Base-by-base conservation (phyloP, 768 basidiomycete species). In the Lactifluus pinguis region DNA sequence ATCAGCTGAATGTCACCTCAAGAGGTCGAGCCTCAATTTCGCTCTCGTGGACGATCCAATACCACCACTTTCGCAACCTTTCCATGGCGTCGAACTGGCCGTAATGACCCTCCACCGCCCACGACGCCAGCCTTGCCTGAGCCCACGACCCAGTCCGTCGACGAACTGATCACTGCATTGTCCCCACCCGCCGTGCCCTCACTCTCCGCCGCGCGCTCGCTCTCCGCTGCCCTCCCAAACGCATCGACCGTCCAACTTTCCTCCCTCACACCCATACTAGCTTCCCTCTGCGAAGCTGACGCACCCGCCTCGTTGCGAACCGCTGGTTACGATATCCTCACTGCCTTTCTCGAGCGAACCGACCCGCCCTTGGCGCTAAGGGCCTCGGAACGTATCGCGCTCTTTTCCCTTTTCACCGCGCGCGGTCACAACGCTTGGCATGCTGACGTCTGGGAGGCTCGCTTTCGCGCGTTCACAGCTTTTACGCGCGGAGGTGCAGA, bases 251-350 rank as follows among this genome's bases (percentile, higher is more conserved):
- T 65, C 25, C 45, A 74, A 41, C 72, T 77, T 29, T 74, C 80
- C 29, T 61, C 69, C n/a, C 72, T 90, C 14, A 80, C 78, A 56
- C 83, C 85, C 14, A 77, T 91, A 55, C 74, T 89, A 2, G 76
- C 77, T 7, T 76, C 80, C 1, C 75, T 91, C 11, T 90, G 89
- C 68, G 70, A 75, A 42, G 55, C 72, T 6, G 76, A 81, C 17
- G 76, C 79, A 0, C 86, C 87, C 1, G 62, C 76, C 0, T 72
- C 82, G 0, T 63, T 90, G 4, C 87, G 88, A 67, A 80, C 80
- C 8, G 79, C 83, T 0, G 89, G 89, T 0, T 88, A 78, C 65
- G 89, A 91, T 59, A 82, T 89, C 62, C 75, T 90, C 54, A 76
- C 84, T 14, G 79, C 85, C 3, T 91, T 85, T 69, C 83, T 82